Conservation (phyloP, 2,329 filamentous ascomycete genomes). For the Berkeleyomyces rouxiae region DNA sequence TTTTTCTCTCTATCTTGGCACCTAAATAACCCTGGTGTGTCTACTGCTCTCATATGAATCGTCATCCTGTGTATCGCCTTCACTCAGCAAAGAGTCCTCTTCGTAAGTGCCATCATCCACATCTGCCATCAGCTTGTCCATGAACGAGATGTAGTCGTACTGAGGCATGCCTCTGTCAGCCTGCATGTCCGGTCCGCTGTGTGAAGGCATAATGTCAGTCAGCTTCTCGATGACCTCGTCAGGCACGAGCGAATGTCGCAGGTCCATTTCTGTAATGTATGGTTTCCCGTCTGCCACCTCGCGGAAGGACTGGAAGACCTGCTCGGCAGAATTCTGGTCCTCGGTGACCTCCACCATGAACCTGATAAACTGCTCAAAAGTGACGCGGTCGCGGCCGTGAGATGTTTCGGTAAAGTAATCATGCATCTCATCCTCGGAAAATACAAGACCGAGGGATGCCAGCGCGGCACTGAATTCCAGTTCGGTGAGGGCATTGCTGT, state of each 20-base stretch:
- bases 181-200: constrained; percentile 70
- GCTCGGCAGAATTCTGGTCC: constrained; percentile 95
- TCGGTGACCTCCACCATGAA: constrained; percentile 99
- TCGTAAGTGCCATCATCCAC: constrained; percentile 15
- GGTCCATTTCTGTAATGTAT: constrained; percentile 94
- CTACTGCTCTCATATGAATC: constrained; percentile 9
- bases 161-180: constrained; percentile 73
- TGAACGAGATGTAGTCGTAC: constrained; percentile 93
- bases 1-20: background rate
- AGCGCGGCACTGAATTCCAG: constrained; percentile 91
- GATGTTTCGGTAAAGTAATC: constrained; percentile 84
- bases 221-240: constrained; percentile 95
- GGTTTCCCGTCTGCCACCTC: constrained; percentile 98
- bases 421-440: constrained; percentile 97
- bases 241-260: constrained; percentile 84
- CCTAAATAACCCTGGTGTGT: background rate
- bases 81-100: constrained; percentile 14
- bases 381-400: constrained; percentile 60
- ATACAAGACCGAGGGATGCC: constrained; percentile 86
- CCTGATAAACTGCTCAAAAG: constrained; percentile 95
- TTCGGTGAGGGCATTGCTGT: constrained; percentile 77
- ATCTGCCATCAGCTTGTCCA: constrained; percentile 63
- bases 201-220: constrained; percentile 67
- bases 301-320: constrained; percentile 93
- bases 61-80: constrained; percentile 11